These are phyloP conservation scores for Rubia tinctorum DNA, from an alignment of 305 asterid species.

Conservation along the genomic window DNA sequence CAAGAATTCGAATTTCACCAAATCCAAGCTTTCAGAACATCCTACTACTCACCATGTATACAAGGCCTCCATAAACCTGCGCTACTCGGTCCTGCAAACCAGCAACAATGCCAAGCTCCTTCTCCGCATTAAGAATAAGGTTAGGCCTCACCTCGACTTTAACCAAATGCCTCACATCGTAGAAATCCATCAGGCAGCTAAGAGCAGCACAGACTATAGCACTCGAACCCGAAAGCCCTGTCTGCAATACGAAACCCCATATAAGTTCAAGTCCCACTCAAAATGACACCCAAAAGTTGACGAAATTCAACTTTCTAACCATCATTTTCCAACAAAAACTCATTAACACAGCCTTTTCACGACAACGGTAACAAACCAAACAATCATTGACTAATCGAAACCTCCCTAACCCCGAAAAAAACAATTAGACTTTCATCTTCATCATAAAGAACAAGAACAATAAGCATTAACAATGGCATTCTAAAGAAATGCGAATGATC, in stretches of 20 bases:
- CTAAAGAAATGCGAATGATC: not conserved
- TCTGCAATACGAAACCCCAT: constrained; percentile 22
- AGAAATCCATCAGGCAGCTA: constrained; percentile 92
- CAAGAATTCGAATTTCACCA: not conserved
- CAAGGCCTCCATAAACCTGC: constrained; percentile 94
- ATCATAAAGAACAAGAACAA: not conserved
- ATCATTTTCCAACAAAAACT: not conserved
- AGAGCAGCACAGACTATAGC: constrained; percentile 97
- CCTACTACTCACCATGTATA: constrained; percentile 45
- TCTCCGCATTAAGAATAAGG: constrained; percentile 85
- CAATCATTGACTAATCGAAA: not conserved
- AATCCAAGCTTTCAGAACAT: not conserved
- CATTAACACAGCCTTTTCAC: not conserved
- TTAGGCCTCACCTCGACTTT: constrained; percentile 85
- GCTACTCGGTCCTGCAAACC: constrained; percentile 98
- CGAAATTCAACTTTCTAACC: too few relatives aligned
- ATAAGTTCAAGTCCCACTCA: too few relatives aligned
- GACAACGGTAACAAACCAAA: not conserved
- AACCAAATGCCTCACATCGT: constrained; percentile 68
- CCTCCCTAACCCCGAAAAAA: not conserved
- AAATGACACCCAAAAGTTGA: too few relatives aligned
- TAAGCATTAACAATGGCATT: not conserved
- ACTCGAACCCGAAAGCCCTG: constrained; percentile 98
- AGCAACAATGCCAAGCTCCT: constrained; percentile 94
- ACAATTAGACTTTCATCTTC: not conserved